Evolutionary conservation across 2,329 filamentous ascomycete genomes (phyloP).

Genomic region (Pseudocercospora vitis): DNA sequence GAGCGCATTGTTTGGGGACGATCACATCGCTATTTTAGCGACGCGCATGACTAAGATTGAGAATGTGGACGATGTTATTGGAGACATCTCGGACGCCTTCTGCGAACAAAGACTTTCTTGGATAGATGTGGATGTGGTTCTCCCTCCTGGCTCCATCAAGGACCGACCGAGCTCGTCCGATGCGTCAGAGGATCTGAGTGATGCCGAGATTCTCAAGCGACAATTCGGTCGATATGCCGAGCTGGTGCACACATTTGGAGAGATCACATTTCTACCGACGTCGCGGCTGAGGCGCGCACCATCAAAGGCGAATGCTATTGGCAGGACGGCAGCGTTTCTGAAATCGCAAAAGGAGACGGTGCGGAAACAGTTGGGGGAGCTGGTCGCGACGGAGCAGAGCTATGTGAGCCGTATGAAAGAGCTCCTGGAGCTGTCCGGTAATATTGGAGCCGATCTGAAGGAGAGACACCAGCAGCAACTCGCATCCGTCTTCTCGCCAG

Average conservation of each 20-base stretch:
- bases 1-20: conserved; percentile 77
- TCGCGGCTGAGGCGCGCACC: conserved; percentile 80
- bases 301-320: conserved; percentile 79
- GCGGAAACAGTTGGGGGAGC: conserved; percentile 82
- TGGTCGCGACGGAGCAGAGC: conserved; percentile 89
- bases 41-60: conserved; percentile 81
- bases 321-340: conserved; percentile 73
- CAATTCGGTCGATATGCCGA: conserved; percentile 78
- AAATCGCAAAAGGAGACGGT: conserved; percentile 80
- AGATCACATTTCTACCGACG: conserved; percentile 82
- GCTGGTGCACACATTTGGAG: conserved; percentile 75
- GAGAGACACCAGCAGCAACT: conserved; percentile 47
- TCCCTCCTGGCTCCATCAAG: conserved; percentile 72
- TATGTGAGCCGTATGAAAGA: conserved; percentile 73
- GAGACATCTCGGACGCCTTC: conserved; percentile 71
- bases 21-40: conserved; percentile 89
- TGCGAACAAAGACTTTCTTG: conserved; percentile 80
- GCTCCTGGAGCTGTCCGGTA: conserved; percentile 76
- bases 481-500: conserved; percentile 78
- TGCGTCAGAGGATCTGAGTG: conserved; percentile 31
- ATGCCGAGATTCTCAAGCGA: conserved; percentile 49
- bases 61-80: conserved; percentile 69
- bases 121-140: conserved; percentile 81
- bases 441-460: conserved; percentile 77
- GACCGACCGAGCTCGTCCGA: conserved; percentile 27